phyloP scores from a whole-genome alignment of 1,284 basidiomycete species.

The Leccinum cinnamomeum region DNA sequence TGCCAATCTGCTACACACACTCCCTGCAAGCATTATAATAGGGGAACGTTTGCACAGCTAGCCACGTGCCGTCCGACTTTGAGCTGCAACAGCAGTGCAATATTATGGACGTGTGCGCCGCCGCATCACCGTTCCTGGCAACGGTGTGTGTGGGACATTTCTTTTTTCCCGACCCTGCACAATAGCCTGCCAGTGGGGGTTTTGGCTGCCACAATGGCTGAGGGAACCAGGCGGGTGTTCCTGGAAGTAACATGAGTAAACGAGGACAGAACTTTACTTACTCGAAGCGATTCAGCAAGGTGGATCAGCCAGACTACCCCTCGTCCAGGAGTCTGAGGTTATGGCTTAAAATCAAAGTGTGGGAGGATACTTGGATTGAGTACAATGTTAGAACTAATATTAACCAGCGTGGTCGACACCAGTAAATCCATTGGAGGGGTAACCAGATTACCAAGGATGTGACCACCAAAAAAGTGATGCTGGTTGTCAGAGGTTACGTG shows the following conservation, averaged over 20 bases:
- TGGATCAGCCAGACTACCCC: background rate
- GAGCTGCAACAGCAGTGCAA: background rate
- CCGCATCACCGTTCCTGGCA: slow-evolving; percentile 1
- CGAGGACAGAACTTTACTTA: background rate
- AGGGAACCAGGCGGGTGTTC: background rate
- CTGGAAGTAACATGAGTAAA: background rate
- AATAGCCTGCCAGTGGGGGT: background rate
- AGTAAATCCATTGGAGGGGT: background rate
- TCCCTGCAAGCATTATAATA: background rate
- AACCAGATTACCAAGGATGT: background rate
- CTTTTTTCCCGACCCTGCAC: background rate
- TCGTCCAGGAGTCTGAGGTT: background rate
- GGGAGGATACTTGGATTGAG: background rate
- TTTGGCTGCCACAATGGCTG: background rate
- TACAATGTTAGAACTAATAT: background rate
- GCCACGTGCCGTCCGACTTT: background rate
- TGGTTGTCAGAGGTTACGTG: background rate
- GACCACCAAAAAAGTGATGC: background rate
- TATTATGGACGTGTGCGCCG: background rate
- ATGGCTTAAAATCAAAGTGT: background rate
- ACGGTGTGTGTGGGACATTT: background rate
- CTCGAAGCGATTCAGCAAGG: background rate
- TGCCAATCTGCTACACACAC: background rate
- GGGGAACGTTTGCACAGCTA: background rate
- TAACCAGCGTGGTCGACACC: background rate